These are phyloP conservation scores for Yamadazyma insecticola DNA, from an alignment of 805 yeast genomes.

Conservation along the genomic window DNA sequence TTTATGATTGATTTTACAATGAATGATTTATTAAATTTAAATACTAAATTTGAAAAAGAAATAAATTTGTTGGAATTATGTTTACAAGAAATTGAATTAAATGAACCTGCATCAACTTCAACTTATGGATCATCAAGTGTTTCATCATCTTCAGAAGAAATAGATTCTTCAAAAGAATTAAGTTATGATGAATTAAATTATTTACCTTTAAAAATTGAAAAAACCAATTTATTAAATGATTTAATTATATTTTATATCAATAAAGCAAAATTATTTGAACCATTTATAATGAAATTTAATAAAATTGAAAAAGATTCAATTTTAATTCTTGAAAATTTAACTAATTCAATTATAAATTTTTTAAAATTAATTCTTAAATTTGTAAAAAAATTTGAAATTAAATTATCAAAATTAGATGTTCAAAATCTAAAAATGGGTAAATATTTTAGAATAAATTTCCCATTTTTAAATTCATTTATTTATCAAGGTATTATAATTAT, in stretches of 20 bases:
- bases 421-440: conserved; percentile 20
- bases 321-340: conserved; percentile 31
- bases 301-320: conserved; percentile 15
- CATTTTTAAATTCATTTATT: conserved; percentile 42
- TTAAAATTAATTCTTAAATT: conserved; percentile 32
- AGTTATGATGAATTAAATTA: conserved; percentile 16
- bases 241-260: conserved; percentile 45
- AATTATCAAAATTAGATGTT: conserved; percentile 5
- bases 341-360: conserved; percentile 34
- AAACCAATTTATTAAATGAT: conserved; percentile 38
- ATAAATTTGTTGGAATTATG: conserved; percentile 24
- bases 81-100: conserved; percentile 6
- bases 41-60: conserved; percentile 38
- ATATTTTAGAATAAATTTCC: conserved; percentile 37
- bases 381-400: conserved; percentile 21
- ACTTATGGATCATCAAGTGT: background rate
- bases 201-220: conserved; percentile 20
- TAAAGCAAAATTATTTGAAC: conserved; percentile 48
- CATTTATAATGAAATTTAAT: conserved; percentile 37
- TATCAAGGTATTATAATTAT: conserved; percentile 51
- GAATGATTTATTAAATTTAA: conserved; percentile 37
- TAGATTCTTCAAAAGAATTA: conserved; percentile 9
- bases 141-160: conserved; percentile 4
- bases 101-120: conserved; percentile 2
- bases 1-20: conserved; percentile 43